Percentiles rank a stretch among this genome's conserved stretches.
Conservation (phyloP, 306 rosid species). For the Bauhinia variegata region DNA sequence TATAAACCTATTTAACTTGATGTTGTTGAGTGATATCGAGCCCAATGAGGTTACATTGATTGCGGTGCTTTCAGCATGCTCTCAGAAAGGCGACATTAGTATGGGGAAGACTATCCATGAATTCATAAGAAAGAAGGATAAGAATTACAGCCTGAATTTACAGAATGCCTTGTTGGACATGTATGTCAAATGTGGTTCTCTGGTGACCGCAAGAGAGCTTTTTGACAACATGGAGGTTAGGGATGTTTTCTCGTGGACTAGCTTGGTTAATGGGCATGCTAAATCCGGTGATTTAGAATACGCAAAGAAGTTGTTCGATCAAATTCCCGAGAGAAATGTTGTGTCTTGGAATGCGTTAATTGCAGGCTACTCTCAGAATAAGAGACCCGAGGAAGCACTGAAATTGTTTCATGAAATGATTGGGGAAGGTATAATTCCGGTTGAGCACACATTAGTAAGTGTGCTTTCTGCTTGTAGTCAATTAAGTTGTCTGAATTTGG, state of each 20-base stretch:
- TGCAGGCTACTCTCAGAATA: conserved; percentile 77
- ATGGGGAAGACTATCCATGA: conserved; percentile 56
- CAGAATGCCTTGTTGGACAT: conserved; percentile 67
- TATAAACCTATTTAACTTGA: conserved; percentile 50
- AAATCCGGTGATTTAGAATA: conserved; percentile 65
- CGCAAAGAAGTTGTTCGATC: conserved; percentile 63
- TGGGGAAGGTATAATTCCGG: conserved; percentile 46
- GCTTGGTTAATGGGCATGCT: conserved; percentile 80
- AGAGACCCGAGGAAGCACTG: conserved; percentile 61
- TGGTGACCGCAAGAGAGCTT: conserved; percentile 51
- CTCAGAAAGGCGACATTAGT: conserved; percentile 45
- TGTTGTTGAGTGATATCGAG: conserved; percentile 57
- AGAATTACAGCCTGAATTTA: conserved; percentile 49
- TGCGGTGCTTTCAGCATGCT: conserved; percentile 59
- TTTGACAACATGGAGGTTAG: conserved; percentile 59
- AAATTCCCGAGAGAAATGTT: conserved; percentile 64
- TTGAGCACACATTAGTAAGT: conserved; percentile 69
- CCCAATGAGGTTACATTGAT: conserved; percentile 81
- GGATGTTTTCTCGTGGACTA: conserved; percentile 82
- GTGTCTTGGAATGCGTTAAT: conserved; percentile 80
- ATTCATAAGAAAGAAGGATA: conserved; percentile 34
- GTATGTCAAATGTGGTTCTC: conserved; percentile 65
- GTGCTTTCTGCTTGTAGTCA: conserved; percentile 80
- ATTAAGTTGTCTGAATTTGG: conserved; percentile 61
- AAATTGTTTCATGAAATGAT: conserved; percentile 64